Evolutionary conservation across 768 basidiomycete genomes (phyloP).

Genomic region (Tulasnella sp.): DNA sequence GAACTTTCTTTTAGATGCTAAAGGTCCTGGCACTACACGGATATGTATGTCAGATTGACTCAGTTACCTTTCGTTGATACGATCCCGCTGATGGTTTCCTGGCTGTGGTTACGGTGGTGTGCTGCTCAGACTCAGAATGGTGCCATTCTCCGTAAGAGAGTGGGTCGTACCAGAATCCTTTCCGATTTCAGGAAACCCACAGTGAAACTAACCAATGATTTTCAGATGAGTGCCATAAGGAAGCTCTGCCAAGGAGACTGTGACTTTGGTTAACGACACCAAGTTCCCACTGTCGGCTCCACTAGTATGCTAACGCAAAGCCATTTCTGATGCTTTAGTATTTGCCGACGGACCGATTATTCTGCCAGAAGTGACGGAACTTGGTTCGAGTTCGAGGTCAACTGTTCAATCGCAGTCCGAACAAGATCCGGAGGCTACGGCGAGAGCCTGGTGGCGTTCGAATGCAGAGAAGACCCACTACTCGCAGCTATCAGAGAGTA

Average conservation of each 20-base stretch:
- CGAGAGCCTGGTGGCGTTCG: slow-evolving; percentile 64
- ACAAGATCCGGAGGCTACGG: slow-evolving; percentile 39
- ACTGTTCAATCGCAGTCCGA: background rate
- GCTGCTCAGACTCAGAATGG: slow-evolving; percentile 61
- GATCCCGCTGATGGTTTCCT: no score
- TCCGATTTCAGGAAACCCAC: background rate
- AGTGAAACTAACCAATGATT: slow-evolving; percentile 2
- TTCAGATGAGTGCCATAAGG: slow-evolving; percentile 59
- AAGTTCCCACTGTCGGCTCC: background rate
- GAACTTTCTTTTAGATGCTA: slow-evolving; percentile 16
- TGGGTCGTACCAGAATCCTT: slow-evolving; percentile 23
- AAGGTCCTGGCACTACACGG: slow-evolving; percentile 41
- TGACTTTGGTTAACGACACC: slow-evolving; percentile 48
- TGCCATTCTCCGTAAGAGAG: slow-evolving; percentile 58
- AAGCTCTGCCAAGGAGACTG: slow-evolving; percentile 55
- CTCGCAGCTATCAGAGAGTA: slow-evolving; percentile 47
- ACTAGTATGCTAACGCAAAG: background rate
- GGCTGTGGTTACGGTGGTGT: no score
- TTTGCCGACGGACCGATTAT: slow-evolving; percentile 10
- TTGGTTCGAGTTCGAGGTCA: background rate
- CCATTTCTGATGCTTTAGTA: background rate
- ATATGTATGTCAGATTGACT: slow-evolving; percentile 26
- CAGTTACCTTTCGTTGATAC: no score
- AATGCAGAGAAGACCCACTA: slow-evolving; percentile 43
- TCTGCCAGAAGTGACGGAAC: background rate